Evolutionary conservation across 2,329 filamentous ascomycete genomes (phyloP), one percentile per base, ranked within the genome.

Genomic region (Neopestalotiopsis sp.): DNA sequence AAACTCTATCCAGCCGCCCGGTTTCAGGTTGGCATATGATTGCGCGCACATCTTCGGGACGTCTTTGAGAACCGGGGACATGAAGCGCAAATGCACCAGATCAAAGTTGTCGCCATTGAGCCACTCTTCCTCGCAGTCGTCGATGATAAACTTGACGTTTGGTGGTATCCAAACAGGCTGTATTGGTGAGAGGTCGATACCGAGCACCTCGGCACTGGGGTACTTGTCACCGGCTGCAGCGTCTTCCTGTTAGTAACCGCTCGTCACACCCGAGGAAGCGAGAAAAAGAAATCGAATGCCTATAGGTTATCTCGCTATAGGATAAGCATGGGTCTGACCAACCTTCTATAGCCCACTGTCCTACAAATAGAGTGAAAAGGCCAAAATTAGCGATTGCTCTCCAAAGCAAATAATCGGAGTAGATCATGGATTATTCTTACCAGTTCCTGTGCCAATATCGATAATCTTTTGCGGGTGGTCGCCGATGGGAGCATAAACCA

Each of bases 61-160:
- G 72, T 91, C 82, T n/a, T 81, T 79, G 56, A 92, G 82, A 38
- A 84, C 82, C 32, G 71, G 81, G 73, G 82, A 88, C 81, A 80
- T 85, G 74, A 74, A 84, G 73, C 79, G 83, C 73, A 83, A 86
- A 81, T 83, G 84, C 1, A 91, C 84, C 71, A 87, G 84, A 75
- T 91, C 88, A 74, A 87, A 90, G 66, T 85, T 80, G 4, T 81
- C 78, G 64, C 86, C 87, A 32, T 81, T 80, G 4, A 79, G 71
- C 90, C 90, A 92, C 9, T 87, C 83, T 61, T 86, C 82, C 71
- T 90, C 88, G 65, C 89, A 73, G 65, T 79, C 76, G 65, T 79
- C 77, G 10, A 77, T 71, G 65, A 78, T 74, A 68, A 79, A 79
- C 67, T 74, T 77, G 24, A 78, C 67, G 63, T 79, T 79, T 0